Base-by-base conservation (phyloP, 768 basidiomycete species). In the Boletus fagicola region DNA sequence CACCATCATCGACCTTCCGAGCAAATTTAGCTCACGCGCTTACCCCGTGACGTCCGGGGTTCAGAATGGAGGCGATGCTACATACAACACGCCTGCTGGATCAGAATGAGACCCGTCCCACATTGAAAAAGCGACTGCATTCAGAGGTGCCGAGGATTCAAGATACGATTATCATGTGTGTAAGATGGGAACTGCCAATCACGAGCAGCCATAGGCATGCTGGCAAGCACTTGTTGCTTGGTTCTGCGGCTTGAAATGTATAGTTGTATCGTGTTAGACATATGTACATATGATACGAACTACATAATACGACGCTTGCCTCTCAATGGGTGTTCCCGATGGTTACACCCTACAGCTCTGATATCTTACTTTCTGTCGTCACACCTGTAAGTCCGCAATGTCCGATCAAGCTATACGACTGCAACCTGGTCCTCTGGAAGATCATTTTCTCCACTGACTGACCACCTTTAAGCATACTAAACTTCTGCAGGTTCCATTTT, bases 401-500 rank as follows among this genome's bases (percentile, higher is more conserved):
- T 42, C 36, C 22, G 13, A 35, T 28, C 28, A 39, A 39, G 38
- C 15, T 10, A 11, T 10, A 40, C 22, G 12, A 20, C 18, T 8
- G 33, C n/a, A 40, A 43, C 39, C 13, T 13, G 22, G 35, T 45
- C 43, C 20, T 31, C 15, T 30, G 22, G 10, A 28, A 16, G 11
- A 10, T 22, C 33, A 15, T 10, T 2, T 35, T 43, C 2, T 22
- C 26, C n/a, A n/a, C n/a, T 22, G 6, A 44, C n/a, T 18, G 11
- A 28, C 15, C 10, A 28, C 15, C 16, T 50, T 20, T 4, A 11
- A 26, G 12, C 15, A 30, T 13, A 24, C 36, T 58, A 65, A 3
- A 11, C 24, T 3, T 74, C 70, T 1, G 59, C 66, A 44, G 71
- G 65, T 20, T 63, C 66, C 79, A 79, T 77, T 53, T 67, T 76